These are phyloP conservation scores for Trichoderma cornu-damae DNA, from an alignment of 2,329 filamentous ascomycete species.

Conservation along the genomic window DNA sequence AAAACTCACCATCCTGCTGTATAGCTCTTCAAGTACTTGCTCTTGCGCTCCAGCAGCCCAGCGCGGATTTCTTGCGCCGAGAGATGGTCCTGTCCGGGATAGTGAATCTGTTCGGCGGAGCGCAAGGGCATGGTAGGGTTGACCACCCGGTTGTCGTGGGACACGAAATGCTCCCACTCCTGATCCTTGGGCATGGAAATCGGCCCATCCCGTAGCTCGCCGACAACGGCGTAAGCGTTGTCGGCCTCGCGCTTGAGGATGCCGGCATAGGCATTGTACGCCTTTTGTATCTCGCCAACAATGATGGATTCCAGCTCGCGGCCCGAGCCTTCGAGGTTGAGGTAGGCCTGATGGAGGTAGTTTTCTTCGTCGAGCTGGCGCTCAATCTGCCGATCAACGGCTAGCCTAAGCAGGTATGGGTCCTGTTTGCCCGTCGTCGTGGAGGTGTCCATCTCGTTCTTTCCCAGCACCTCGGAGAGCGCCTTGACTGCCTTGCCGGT, in stretches of 20 bases:
- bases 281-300: slow-evolving; percentile 95
- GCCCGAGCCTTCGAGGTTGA: slow-evolving; percentile 90
- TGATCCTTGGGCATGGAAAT: slow-evolving; percentile 90
- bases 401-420: slow-evolving; percentile 79
- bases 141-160: slow-evolving; percentile 77
- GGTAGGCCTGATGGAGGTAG: slow-evolving; percentile 90
- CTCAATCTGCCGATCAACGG: slow-evolving; percentile 85
- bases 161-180: slow-evolving; percentile 83
- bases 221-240: slow-evolving; percentile 68
- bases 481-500: slow-evolving; percentile 74
- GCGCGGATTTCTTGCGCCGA: slow-evolving; percentile 78
- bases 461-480: slow-evolving; percentile 75
- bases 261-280: slow-evolving; percentile 87
- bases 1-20: slow-evolving; percentile 78
- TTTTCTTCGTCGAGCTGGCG: slow-evolving; percentile 95
- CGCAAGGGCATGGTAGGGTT: slow-evolving; percentile 77
- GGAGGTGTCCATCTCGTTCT: slow-evolving; percentile 72
- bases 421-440: slow-evolving; percentile 77
- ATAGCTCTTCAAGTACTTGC: slow-evolving; percentile 97
- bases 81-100: slow-evolving; percentile 83
- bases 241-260: slow-evolving; percentile 91
- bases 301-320: slow-evolving; percentile 94
- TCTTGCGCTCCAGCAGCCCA: slow-evolving; percentile 92
- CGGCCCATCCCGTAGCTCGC: slow-evolving; percentile 76
- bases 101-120: slow-evolving; percentile 75